A percentile compares a stretch with the other conserved stretches of the same genome.
Conservation (phyloP, 495 filamentous ascomycete genomes). For the Aspergillus steynii region DNA sequence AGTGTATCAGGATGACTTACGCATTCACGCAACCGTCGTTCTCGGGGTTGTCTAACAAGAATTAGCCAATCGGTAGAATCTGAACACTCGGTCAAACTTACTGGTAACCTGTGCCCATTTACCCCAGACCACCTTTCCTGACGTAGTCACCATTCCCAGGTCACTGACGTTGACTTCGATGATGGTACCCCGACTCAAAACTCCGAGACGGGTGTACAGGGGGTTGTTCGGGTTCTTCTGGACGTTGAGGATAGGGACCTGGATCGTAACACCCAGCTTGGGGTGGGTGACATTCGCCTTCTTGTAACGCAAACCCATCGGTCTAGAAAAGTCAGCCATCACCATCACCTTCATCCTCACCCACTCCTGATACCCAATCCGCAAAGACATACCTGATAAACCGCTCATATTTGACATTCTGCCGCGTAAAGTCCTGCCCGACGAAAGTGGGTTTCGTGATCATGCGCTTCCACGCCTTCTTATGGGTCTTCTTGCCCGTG, state of each 20-base stretch:
- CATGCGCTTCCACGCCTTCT: conserved; percentile 91
- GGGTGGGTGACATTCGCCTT: conserved; percentile 89
- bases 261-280: conserved; percentile 84
- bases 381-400: conserved; percentile 54
- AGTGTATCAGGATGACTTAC: conserved; percentile 24
- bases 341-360: conserved; percentile 35
- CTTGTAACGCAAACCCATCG: conserved; percentile 88
- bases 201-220: conserved; percentile 91
- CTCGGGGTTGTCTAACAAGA: conserved; percentile 62
- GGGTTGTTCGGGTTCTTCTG: conserved; percentile 99
- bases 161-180: conserved; percentile 96
- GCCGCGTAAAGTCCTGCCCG: conserved; percentile 85
- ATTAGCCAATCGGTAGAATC: not conserved
- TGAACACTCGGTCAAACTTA: not conserved
- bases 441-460: conserved; percentile 93
- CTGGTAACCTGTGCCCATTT: conserved; percentile 70
- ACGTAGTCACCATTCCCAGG: conserved; percentile 87
- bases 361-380: not conserved
- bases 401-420: conserved; percentile 92
- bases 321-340: conserved; percentile 64
- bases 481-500: conserved; percentile 81
- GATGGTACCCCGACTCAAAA: conserved; percentile 91
- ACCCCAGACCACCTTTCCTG: conserved; percentile 91
- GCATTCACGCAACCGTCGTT: conserved; percentile 81
- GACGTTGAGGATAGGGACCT: conserved; percentile 88